phyloP scores from a whole-genome alignment of 495 filamentous ascomycete genomes.

The Glarea lozoyensis region DNA sequence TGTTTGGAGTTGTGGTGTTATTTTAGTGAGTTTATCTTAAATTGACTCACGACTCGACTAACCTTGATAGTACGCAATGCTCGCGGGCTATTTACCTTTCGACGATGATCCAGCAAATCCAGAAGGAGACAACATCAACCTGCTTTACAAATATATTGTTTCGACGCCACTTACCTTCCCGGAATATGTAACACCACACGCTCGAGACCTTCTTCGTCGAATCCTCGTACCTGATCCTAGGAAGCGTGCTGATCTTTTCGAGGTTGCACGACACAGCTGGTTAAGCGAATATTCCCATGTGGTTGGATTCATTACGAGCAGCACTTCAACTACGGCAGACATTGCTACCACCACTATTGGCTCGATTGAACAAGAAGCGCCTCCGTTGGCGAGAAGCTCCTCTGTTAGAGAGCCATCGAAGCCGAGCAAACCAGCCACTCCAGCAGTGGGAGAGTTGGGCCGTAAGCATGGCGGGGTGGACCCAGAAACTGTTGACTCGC shows the following conservation, averaged over 20 bases:
- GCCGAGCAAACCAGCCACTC: constrained; percentile 41
- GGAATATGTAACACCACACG: constrained; percentile 97
- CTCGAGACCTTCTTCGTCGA: constrained; percentile 80
- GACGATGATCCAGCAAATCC: constrained; percentile 98
- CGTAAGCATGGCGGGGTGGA: constrained; percentile 74
- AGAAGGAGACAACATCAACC: constrained; percentile 98
- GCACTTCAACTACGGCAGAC: constrained; percentile 77
- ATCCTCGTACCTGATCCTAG: constrained; percentile 96
- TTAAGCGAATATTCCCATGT: constrained; percentile 91
- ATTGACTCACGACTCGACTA: constrained; percentile 13
- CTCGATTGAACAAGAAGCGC: constrained; percentile 57
- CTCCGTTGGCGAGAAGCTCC: constrained; percentile 67
- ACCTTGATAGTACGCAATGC: constrained; percentile 83
- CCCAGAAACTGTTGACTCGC: constrained; percentile 50
- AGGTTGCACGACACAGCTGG: constrained; percentile 97
- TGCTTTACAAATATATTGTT: constrained; percentile 98
- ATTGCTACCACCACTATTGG: constrained; percentile 73
- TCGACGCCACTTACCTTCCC: constrained; percentile 96
- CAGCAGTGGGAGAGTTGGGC: constrained; percentile 55
- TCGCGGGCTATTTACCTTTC: constrained; percentile 97
- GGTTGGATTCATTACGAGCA: constrained; percentile 93
- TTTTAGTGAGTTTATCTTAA: constrained; percentile 61
- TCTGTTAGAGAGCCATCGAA: constrained; percentile 87
- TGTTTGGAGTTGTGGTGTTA: constrained; percentile 98
- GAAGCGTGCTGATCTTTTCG: constrained; percentile 92